phyloP scores from a whole-genome alignment of 1,139 yeast species.

The Candida neerlandica region DNA sequence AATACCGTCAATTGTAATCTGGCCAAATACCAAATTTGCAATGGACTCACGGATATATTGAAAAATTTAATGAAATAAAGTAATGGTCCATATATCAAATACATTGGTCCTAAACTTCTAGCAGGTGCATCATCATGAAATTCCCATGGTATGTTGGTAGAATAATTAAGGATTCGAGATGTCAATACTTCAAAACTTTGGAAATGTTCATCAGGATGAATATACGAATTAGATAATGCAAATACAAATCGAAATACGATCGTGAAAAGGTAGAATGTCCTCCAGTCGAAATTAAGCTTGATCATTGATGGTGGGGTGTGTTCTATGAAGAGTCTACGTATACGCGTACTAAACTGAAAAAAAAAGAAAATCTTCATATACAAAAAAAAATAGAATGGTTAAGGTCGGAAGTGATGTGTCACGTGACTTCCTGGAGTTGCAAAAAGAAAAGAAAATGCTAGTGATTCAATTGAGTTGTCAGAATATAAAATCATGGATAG shows the following conservation, averaged over 20 bases:
- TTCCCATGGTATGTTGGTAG: slow-evolving; percentile 79
- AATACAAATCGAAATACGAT: slow-evolving; percentile 56
- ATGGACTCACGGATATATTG: slow-evolving; percentile 34
- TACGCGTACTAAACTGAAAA: background rate
- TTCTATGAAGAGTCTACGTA: background rate
- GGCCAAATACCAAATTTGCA: slow-evolving; percentile 55
- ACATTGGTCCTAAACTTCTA: slow-evolving; percentile 72
- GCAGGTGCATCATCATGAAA: slow-evolving; percentile 61
- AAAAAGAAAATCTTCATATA: background rate
- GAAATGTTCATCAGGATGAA: slow-evolving; percentile 97
- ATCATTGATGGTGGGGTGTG: background rate
- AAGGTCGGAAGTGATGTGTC: too few relatives aligned
- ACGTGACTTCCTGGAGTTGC: too few relatives aligned
- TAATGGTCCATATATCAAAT: slow-evolving; percentile 71
- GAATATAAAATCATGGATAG: too few relatives aligned
- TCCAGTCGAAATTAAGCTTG: slow-evolving; percentile 39
- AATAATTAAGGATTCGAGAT: slow-evolving; percentile 48
- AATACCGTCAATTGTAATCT: slow-evolving; percentile 60
- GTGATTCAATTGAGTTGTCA: too few relatives aligned
- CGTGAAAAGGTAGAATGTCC: slow-evolving; percentile 42
- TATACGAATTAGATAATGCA: slow-evolving; percentile 75
- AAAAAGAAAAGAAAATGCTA: too few relatives aligned
- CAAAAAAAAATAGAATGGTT: too few relatives aligned
- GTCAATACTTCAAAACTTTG: slow-evolving; percentile 81
- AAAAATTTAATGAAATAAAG: slow-evolving; percentile 33